Base-by-base conservation (phyloP, 805 yeast species). In the Candida coleopterorum region DNA sequence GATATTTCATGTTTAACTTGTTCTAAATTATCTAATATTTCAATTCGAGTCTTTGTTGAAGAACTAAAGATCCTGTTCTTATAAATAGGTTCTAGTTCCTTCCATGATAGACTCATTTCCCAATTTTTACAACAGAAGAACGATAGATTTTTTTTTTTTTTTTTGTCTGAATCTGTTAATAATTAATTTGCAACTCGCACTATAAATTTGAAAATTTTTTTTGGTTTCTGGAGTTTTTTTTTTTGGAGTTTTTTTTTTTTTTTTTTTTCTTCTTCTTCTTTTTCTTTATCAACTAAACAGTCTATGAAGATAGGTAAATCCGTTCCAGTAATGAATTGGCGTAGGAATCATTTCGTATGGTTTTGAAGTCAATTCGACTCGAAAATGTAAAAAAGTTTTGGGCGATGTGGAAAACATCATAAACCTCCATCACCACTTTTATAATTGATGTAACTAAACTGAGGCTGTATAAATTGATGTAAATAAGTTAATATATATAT, bases 391-490 rank as follows among this genome's bases (percentile, higher is more conserved):
- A 6, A 21, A 30, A 3, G 29, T 41, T 52, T 21, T 56, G 76
- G 73, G 72, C 74, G 68, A 64, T 70, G 77, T 59, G 74, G 76
- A 72, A 40, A 64, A 68, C 71, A 60, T 64, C 73, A 68, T 56
- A 70, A 73, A 63, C 62, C 42, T 45, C 59, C 43, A 39, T 49
- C 74, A 69, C 75, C 75, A 68, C 75, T 63, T 58, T 50, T 46
- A 9, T 29, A 60, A 62, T 58, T 70, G 73, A 61, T 65, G 70
- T 59, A 44, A 18, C 42, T 4, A 32, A 42, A 52, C 67, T 62
- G 68, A 62, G 67, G 64, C 63, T 62, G 68, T 52, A 18, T 18
- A 27, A 20, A 18, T 32, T 30, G 21, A 30, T 30, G 11, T 16
- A 30, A 29, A n/a, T n/a, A n/a, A n/a, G n/a, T n/a, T n/a, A n/a